phyloP scores from a whole-genome alignment of 345 rosid genomes.

The Populus ilicifolia region DNA sequence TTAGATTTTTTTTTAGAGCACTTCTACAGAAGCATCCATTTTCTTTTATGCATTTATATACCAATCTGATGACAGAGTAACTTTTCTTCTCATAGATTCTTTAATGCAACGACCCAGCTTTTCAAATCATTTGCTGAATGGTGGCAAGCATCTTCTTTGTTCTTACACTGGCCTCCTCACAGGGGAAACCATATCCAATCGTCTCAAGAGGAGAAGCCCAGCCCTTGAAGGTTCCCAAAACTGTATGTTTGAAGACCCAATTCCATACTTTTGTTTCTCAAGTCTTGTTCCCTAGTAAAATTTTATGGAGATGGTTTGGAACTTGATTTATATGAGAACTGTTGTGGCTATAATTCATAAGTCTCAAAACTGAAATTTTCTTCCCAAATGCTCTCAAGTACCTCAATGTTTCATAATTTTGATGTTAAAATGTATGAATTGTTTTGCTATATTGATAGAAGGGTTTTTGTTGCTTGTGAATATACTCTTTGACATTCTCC shows the following conservation, averaged over 20 bases:
- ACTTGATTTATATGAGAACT: no score
- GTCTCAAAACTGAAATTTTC: no score
- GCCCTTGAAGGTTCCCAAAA: conserved; percentile 2
- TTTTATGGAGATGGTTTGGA: neutral
- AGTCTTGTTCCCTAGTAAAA: neutral
- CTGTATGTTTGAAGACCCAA: neutral
- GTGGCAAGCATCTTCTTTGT: neutral
- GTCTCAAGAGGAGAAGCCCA: neutral
- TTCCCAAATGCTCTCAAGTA: no score
- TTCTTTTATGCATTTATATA: neutral
- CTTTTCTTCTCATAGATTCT: neutral
- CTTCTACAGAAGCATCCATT: neutral
- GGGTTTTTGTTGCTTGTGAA: no score
- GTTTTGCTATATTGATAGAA: no score
- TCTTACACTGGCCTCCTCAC: neutral
- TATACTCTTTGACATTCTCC: no score
- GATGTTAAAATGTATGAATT: no score
- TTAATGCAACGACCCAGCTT: neutral
- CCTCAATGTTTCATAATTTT: no score
- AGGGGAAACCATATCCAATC: neutral
- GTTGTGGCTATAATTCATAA: no score
- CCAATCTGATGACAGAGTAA: neutral
- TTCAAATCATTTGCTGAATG: neutral
- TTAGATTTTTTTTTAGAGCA: neutral
- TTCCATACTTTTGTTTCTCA: neutral